These are phyloP conservation scores for Marchantia paleacea DNA, from an alignment of 225 moss, liverwort and hornwort species.

Conservation along the genomic window DNA sequence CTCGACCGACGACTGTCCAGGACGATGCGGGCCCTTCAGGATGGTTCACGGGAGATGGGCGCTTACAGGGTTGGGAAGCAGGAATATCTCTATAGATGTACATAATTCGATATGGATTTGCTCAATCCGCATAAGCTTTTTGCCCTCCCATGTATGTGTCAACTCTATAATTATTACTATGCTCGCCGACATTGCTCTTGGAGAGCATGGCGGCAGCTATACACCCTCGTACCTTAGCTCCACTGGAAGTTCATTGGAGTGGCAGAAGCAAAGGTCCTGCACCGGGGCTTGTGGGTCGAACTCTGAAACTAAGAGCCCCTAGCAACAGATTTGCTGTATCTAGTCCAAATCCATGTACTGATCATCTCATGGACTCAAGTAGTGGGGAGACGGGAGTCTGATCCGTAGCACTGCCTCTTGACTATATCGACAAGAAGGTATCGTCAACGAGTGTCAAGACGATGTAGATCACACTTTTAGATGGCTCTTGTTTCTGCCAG, in stretches of 20 bases:
- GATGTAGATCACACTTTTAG: background rate
- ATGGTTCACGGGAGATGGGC: background rate
- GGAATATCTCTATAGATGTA: background rate
- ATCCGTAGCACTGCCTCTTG: background rate
- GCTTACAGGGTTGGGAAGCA: background rate
- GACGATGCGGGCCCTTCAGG: background rate
- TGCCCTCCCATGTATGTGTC: background rate
- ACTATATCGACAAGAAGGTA: background rate
- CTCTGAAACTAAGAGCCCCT: background rate
- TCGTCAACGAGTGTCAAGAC: background rate
- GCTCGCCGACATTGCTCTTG: background rate
- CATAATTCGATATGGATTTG: slow-evolving; percentile 11
- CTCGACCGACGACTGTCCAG: background rate
- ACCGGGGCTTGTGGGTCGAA: background rate
- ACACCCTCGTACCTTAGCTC: background rate
- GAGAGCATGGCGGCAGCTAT: background rate
- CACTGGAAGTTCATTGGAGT: background rate
- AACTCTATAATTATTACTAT: background rate
- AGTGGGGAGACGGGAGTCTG: background rate
- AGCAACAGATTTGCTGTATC: background rate
- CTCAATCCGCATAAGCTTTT: background rate
- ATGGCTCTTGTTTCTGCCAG: background rate
- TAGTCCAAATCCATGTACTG: background rate
- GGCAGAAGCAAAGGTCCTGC: background rate
- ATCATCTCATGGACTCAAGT: background rate